These are phyloP conservation scores for Tricholoma bakamatsutake DNA, from an alignment of 768 basidiomycete species.

Conservation along the genomic window DNA sequence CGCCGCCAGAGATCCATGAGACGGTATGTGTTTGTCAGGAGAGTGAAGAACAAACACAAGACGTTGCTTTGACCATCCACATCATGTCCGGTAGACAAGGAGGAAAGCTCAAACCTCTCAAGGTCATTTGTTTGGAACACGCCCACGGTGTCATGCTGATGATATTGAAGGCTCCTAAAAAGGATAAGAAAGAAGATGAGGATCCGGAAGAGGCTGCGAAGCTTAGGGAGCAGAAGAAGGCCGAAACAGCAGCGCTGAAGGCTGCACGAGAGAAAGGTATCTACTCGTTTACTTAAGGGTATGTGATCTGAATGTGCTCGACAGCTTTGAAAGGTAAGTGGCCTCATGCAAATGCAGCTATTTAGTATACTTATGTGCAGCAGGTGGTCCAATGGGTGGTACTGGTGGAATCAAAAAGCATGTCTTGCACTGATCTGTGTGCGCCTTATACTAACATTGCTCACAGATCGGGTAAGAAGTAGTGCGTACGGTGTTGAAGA, in stretches of 20 bases:
- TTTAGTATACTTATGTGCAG: not conserved
- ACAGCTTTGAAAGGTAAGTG: slow-evolving; percentile 51
- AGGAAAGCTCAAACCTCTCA: slow-evolving; percentile 83
- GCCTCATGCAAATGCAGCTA: not conserved
- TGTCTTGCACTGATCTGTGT: slow-evolving; percentile 22
- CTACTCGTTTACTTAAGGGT: not conserved
- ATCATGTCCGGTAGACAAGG: slow-evolving; percentile 67
- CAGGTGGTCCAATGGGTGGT: slow-evolving; percentile 65
- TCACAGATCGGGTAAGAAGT: slow-evolving; percentile 69
- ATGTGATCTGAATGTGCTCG: slow-evolving; percentile 1
- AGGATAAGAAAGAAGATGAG: slow-evolving; percentile 69
- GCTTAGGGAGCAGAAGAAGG: slow-evolving; percentile 75
- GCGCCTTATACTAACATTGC: slow-evolving; percentile 1
- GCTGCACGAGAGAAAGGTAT: slow-evolving; percentile 67
- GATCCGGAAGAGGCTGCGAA: slow-evolving; percentile 44
- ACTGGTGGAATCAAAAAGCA: slow-evolving; percentile 81
- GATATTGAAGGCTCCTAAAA: slow-evolving; percentile 66
- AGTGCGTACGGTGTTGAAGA: slow-evolving; percentile 12
- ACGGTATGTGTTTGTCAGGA: slow-evolving; percentile 5
- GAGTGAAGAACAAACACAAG: slow-evolving; percentile 4
- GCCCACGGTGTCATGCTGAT: not conserved
- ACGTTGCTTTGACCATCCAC: slow-evolving; percentile 2
- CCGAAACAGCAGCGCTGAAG: slow-evolving; percentile 68
- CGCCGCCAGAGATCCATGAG: not conserved
- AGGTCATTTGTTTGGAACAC: slow-evolving; percentile 38